Evolutionary conservation across 345 rosid genomes (phyloP).

Genomic region (Lepidium africanum): DNA sequence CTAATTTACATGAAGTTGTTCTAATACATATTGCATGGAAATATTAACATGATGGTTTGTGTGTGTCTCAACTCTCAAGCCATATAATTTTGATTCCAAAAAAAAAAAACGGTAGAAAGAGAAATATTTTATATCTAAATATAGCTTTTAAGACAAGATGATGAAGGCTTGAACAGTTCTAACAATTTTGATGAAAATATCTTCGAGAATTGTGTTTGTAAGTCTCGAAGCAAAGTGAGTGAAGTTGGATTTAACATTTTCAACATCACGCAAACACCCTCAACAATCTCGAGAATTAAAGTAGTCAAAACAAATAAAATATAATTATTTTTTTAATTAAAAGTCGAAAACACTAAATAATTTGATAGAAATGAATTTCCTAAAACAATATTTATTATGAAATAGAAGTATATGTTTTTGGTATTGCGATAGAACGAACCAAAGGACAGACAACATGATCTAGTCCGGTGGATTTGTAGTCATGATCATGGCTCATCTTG

Average conservation of each 20-base stretch:
- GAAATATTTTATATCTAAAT: background rate
- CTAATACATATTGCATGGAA: background rate
- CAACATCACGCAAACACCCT: conserved; percentile 62
- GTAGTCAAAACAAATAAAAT: too few relatives aligned
- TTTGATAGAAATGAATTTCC: too few relatives aligned
- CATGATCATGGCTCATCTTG: too few relatives aligned
- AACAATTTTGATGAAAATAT: conserved; percentile 93
- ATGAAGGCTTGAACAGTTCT: conserved; percentile 32
- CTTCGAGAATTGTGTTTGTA: conserved; percentile 81
- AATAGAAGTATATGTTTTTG: too few relatives aligned
- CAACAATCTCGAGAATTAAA: too few relatives aligned
- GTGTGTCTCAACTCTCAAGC: background rate
- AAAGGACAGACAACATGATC: too few relatives aligned
- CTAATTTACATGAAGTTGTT: too few relatives aligned
- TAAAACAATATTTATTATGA: too few relatives aligned
- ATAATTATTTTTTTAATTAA: too few relatives aligned
- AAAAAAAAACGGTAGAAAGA: background rate
- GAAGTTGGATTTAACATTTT: conserved; percentile 58
- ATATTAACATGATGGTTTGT: background rate
- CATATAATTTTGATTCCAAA: background rate
- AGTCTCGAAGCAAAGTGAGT: conserved; percentile 79
- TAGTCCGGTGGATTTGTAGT: too few relatives aligned
- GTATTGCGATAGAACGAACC: too few relatives aligned
- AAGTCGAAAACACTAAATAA: too few relatives aligned
- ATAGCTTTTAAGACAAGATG: conserved; percentile 5